Evolutionary conservation across 495 filamentous ascomycete genomes (phyloP).

Genomic region (Penicillium diatomitis): DNA sequence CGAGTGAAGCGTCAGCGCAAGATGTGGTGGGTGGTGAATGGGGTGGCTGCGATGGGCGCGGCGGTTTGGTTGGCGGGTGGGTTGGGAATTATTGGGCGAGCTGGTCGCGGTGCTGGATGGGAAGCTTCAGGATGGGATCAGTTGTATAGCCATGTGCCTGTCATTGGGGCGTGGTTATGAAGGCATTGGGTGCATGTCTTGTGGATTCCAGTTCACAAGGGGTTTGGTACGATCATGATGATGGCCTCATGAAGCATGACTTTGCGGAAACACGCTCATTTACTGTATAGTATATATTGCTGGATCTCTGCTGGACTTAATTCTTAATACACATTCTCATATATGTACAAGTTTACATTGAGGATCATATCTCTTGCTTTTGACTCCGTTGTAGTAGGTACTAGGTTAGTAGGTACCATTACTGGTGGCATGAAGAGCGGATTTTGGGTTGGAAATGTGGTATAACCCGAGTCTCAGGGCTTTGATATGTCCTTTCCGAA

Average conservation of each 20-base stretch:
- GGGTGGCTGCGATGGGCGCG: slow-evolving; percentile 44
- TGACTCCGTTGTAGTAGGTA: too few species aligned
- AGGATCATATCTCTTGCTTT: neutral
- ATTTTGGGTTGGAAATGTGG: too few species aligned
- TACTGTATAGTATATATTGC: slow-evolving; percentile 2
- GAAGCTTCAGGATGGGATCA: slow-evolving; percentile 70
- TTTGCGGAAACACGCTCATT: too few species aligned
- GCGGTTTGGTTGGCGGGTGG: slow-evolving; percentile 73
- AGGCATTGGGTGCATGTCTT: neutral
- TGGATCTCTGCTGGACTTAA: slow-evolving; percentile 1
- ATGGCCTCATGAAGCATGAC: neutral
- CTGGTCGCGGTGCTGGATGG: slow-evolving; percentile 65
- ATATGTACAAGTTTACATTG: too few species aligned
- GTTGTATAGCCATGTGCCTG: slow-evolving; percentile 47
- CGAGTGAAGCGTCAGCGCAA: slow-evolving; percentile 40
- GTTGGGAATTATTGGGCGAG: slow-evolving; percentile 65
- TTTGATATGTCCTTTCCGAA: too few species aligned
- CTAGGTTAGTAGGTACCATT: too few species aligned
- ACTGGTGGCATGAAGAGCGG: too few species aligned
- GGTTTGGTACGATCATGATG: neutral
- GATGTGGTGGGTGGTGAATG: slow-evolving; percentile 63
- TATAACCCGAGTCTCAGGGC: too few species aligned
- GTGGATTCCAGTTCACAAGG: too few species aligned
- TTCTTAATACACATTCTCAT: slow-evolving; percentile 1
- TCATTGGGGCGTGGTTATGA: slow-evolving; percentile 44